A percentile compares a stretch with the other conserved stretches of the same genome.
phyloP scores from a whole-genome alignment of 2,329 filamentous ascomycete species.

The Zymoseptoria passerinii region DNA sequence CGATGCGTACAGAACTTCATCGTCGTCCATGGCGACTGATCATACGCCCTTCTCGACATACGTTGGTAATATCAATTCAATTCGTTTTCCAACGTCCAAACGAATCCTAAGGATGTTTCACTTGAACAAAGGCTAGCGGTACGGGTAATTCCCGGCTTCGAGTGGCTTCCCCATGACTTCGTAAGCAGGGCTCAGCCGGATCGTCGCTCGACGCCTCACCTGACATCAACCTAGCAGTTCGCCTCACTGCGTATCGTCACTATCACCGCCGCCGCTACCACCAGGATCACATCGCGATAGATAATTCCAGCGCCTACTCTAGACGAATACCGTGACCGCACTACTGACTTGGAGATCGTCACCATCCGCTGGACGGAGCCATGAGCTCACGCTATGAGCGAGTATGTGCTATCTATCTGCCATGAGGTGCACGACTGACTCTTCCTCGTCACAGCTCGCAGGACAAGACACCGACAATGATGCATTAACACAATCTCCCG shows the following conservation, averaged over 20 bases:
- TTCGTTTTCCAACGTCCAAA: not conserved
- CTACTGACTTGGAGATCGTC: not conserved
- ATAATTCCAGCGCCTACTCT: not conserved
- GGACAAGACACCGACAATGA: slow-evolving; percentile 38
- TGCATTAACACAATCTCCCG: slow-evolving; percentile 24
- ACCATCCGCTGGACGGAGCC: slow-evolving; percentile 15
- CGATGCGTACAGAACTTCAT: slow-evolving; percentile 17
- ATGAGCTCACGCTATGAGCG: slow-evolving; percentile 43
- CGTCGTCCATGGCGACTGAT: slow-evolving; percentile 14
- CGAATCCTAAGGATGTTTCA: no score
- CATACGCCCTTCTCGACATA: not conserved
- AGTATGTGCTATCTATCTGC: slow-evolving; percentile 30
- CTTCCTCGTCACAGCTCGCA: slow-evolving; percentile 25
- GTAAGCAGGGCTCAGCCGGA: slow-evolving; percentile 1
- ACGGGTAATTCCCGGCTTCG: not conserved
- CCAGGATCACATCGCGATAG: not conserved
- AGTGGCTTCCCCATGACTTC: not conserved
- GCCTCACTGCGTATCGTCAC: not conserved
- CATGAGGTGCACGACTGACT: not conserved
- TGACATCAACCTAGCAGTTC: not conserved
- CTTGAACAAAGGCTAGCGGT: not conserved
- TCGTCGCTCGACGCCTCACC: not conserved
- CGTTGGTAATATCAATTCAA: not conserved
- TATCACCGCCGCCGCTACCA: not conserved
- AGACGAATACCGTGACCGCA: not conserved